Evolutionary conservation across 441 rosid genomes (phyloP), one percentile per base, ranked within the genome.

Genomic region (Populus hybrid): DNA sequence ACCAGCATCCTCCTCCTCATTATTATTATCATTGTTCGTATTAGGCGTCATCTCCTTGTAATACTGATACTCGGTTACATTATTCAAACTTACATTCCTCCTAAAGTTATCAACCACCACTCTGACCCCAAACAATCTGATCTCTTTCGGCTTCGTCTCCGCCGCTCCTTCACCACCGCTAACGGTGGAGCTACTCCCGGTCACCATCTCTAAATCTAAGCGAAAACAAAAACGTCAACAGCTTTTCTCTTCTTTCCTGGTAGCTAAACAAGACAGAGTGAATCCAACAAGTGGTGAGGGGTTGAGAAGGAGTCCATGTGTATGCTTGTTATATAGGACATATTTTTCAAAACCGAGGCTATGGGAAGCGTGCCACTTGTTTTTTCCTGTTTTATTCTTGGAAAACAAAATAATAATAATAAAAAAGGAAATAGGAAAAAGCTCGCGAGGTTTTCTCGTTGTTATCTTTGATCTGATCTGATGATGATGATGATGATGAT

Each of bases 51-150:
- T 68, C 76, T 73, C 64, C 0, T 78, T 86, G 59, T 89, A 85
- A n/a, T 88, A 94, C 76, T 88, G 90, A 20, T 95, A 95, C 86
- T 95, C 95, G 45, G 97, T 89, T 40, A 95, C 85, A 80, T 95
- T 88, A 84, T 92, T 95, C 89, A 95, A 86, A 78, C 99, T 95
- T 16, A 93, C 98, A 69, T 94, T 85, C 84, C 93, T 95, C 82
- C 99, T 95, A 88, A 95, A 89, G 24, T 97, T 88, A 86, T 93
- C 99, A 72, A 93, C 95, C 59, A 92, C 92, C 65, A 95, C 90
- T 73, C 98, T 87, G 2, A 95, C 97, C 2, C 98, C 99, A 65
- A 95, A 95, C 81, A 95, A 84, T 91, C 93, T 90, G 81, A 95
- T 82, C 97, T 92, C 98, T 35, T 68, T 73, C 83, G 2, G 45